A percentile compares a stretch with the other conserved stretches of the same genome.
These are phyloP conservation scores for Hyphodiscus sp. DNA, from an alignment of 2,329 filamentous ascomycete species.

Conservation along the genomic window DNA sequence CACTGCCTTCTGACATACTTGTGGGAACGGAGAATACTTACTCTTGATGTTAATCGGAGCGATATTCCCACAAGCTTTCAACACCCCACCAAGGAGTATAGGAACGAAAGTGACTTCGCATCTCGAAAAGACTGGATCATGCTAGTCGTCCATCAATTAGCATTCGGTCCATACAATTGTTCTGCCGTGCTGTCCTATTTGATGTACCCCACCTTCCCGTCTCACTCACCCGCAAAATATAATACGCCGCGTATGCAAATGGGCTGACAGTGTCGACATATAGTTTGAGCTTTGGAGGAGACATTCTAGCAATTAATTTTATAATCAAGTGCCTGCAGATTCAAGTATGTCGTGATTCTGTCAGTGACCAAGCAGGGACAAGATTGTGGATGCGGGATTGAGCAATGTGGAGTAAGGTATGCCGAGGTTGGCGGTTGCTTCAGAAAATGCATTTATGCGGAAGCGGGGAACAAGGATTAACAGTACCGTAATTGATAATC, in stretches of 20 bases:
- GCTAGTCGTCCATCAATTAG: constrained; percentile 31
- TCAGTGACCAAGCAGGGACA: not conserved
- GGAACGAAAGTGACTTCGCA: constrained; percentile 51
- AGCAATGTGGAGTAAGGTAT: not conserved
- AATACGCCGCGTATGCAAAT: constrained; percentile 54
- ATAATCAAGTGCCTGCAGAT: not conserved
- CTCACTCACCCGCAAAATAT: constrained; percentile 43
- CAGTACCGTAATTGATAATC: not conserved
- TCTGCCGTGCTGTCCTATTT: not conserved
- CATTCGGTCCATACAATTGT: not conserved
- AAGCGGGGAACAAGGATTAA: not conserved
- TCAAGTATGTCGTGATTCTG: not conserved
- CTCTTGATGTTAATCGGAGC: constrained; percentile 51
- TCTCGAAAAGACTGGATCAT: constrained; percentile 47
- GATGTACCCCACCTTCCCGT: not conserved
- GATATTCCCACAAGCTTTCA: constrained; percentile 47
- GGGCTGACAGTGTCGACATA: constrained; percentile 54
- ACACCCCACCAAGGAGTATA: constrained; percentile 52
- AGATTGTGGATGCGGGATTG: not conserved
- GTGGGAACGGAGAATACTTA: constrained; percentile 23
- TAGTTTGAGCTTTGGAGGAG: constrained; percentile 38
- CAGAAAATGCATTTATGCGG: too few relatives aligned
- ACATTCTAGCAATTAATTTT: constrained; percentile 4
- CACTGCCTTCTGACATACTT: not conserved
- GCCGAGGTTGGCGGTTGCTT: not conserved